Percentiles rank a stretch among this genome's conserved stretches.
Evolutionary conservation across 2,329 filamentous ascomycete species (phyloP).

Genomic region (Fusarium denticulatum): DNA sequence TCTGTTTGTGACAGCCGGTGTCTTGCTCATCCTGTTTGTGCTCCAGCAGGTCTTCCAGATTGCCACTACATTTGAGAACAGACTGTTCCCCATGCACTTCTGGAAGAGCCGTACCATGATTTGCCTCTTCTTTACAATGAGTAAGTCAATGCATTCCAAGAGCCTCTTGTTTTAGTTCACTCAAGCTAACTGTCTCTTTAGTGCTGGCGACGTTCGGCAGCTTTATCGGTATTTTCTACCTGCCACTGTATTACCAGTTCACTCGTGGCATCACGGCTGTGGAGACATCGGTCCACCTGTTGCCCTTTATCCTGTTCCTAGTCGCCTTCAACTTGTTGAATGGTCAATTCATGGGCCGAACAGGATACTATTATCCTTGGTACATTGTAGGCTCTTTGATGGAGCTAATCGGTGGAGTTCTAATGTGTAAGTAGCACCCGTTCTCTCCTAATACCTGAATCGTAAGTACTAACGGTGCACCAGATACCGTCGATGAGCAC

Average conservation of each 20-base stretch:
- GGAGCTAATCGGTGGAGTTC: not conserved
- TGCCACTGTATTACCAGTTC: constrained; percentile 16
- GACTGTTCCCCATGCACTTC: constrained; percentile 60
- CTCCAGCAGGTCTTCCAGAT: constrained; percentile 53
- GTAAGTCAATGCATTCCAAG: not conserved
- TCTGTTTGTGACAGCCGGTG: constrained; percentile 54
- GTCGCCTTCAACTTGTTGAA: constrained; percentile 15
- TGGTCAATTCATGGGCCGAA: constrained; percentile 7
- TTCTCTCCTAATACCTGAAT: rapidly evolving
- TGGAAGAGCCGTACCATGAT: constrained; percentile 50
- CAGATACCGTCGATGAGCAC: not conserved
- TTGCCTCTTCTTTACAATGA: constrained; percentile 54
- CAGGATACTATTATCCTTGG: constrained; percentile 16
- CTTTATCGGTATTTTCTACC: constrained; percentile 18
- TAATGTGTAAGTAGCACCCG: not conserved
- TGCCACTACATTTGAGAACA: constrained; percentile 24
- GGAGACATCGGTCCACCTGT: not conserved
- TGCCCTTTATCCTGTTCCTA: constrained; percentile 11
- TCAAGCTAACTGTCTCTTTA: not conserved
- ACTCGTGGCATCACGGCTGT: not conserved
- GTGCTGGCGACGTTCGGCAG: constrained; percentile 13
- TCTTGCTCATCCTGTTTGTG: constrained; percentile 52
- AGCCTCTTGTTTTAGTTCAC: not conserved
- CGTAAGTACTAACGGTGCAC: not conserved
- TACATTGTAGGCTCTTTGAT: not conserved